Conservation (phyloP, 768 basidiomycete genomes). For the Pleurotus ostreatus region DNA sequence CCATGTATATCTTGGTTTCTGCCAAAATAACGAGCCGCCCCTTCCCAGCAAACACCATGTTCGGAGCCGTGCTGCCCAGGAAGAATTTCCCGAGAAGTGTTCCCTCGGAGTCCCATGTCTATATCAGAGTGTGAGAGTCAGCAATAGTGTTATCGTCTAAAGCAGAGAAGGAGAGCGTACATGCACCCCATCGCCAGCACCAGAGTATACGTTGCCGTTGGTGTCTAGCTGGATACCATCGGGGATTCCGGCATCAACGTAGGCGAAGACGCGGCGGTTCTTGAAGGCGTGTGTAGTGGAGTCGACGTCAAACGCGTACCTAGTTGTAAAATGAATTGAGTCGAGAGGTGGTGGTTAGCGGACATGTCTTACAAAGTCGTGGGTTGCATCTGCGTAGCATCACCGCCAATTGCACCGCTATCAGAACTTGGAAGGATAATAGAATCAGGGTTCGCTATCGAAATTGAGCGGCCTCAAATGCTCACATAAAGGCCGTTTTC, state of each 20-base stretch:
- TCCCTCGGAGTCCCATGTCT: conserved; percentile 54
- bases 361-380: conserved; percentile 55
- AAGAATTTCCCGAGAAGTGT: conserved; percentile 65
- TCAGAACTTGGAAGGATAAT: conserved; percentile 49
- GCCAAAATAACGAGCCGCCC: conserved; percentile 41
- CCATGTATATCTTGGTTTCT: conserved; percentile 44
- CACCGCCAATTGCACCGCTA: conserved; percentile 40
- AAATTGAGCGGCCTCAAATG: background rate
- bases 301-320: conserved; percentile 57
- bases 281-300: conserved; percentile 44
- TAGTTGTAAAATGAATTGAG: conserved; percentile 36
- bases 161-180: conserved; percentile 24
- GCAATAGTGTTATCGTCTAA: background rate
- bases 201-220: conserved; percentile 61
- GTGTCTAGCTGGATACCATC: conserved; percentile 67
- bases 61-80: conserved; percentile 38
- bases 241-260: conserved; percentile 57
- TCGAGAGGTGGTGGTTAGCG: background rate
- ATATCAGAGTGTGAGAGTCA: background rate
- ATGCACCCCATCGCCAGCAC: conserved; percentile 64
- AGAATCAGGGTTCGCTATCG: background rate
- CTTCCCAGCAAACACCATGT: conserved; percentile 41
- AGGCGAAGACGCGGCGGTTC: conserved; percentile 67
- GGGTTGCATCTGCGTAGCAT: conserved; percentile 45
- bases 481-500: conserved; percentile 58